phyloP scores from a whole-genome alignment of 73 alveolate species.

The Breviolum minutum region DNA sequence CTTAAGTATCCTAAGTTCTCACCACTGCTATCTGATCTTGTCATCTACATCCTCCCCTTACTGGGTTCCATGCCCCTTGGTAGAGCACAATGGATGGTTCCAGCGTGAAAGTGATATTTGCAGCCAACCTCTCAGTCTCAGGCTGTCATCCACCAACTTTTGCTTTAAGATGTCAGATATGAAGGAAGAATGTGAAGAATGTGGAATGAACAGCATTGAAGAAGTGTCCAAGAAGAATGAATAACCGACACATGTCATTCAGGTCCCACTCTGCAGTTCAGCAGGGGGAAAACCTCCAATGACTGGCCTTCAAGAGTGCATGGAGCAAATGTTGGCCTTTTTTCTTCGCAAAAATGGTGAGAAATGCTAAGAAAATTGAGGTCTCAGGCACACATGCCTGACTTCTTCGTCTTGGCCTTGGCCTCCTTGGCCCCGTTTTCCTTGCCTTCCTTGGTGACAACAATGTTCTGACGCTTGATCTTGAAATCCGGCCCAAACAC shows the following conservation, averaged over 20 bases:
- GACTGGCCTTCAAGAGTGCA: not conserved
- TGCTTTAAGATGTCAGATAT: too few species aligned
- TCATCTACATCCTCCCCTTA: not conserved
- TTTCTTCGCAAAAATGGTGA: not conserved
- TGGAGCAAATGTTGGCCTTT: not conserved
- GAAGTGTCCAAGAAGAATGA: too few species aligned
- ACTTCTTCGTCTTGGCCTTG: constrained; percentile 54
- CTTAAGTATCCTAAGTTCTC: not conserved
- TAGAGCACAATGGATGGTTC: constrained; percentile 81
- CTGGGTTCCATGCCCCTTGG: constrained; percentile 26
- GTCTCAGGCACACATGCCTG: constrained; percentile 37
- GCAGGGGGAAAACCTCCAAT: too few species aligned
- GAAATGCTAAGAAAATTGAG: not conserved
- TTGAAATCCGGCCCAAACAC: constrained; percentile 86
- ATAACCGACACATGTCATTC: too few species aligned
- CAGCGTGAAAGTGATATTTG: constrained; percentile 78
- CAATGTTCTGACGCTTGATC: constrained; percentile 92
- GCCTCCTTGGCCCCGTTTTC: not conserved
- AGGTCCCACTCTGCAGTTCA: too few species aligned
- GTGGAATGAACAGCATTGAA: too few species aligned
- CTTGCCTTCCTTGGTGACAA: constrained; percentile 26
- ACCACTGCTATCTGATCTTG: not conserved
- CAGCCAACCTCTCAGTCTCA: constrained; percentile 54
- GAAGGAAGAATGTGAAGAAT: too few species aligned
- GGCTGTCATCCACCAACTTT: too few species aligned